Evolutionary conservation across 164 flowering plant species (phyloP), one percentile per base, ranked within the genome.

Genomic region (Aristolochia contorta): DNA sequence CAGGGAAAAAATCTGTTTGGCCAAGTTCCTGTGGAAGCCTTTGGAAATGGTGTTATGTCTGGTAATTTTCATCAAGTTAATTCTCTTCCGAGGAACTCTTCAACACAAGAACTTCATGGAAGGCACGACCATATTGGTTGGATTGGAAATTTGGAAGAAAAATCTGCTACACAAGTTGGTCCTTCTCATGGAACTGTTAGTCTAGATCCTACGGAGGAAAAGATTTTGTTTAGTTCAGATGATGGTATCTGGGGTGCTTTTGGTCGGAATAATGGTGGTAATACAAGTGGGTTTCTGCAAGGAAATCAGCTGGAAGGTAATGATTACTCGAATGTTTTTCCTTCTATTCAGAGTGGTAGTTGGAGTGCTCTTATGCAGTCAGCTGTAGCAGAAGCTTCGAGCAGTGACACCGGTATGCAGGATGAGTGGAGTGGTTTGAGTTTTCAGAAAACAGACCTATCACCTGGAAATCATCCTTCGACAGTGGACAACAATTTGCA

Each of bases 301-400:
- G 80, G 71, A 27, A 74, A 72, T 65, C 32, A 66, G 12, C 22
- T 74, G 58, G 85, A 78, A 46, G 68, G 66, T 16, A 7, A 79
- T 37, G 82, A 82, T 57, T 56, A 33, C 58, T 24, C 62, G n/a
- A 71, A 66, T 69, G 65, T 62, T 25, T 79, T 77, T 66, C 81
- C 91, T 33, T 82, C 85, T 43, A n/a, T 80, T 55, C 92, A 86
- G 57, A 78, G 90, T 79, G 95, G 93, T 53, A 84, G 84, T 57
- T 88, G 94, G 94, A 91, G 96, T 76, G 97, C 97, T 52, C 86
- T 91, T 27, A 91, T 89, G 95, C 96, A 89, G 73, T 89, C 98
- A 66, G 96, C 96, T 66, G 83, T 87, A 14, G 93, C 83, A 55
- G 98, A 89, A 77, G 63, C 96, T 58, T 85, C 96, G 30, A 82